Base-by-base conservation (phyloP, 345 rosid genomes). In the Aegle marmelos region DNA sequence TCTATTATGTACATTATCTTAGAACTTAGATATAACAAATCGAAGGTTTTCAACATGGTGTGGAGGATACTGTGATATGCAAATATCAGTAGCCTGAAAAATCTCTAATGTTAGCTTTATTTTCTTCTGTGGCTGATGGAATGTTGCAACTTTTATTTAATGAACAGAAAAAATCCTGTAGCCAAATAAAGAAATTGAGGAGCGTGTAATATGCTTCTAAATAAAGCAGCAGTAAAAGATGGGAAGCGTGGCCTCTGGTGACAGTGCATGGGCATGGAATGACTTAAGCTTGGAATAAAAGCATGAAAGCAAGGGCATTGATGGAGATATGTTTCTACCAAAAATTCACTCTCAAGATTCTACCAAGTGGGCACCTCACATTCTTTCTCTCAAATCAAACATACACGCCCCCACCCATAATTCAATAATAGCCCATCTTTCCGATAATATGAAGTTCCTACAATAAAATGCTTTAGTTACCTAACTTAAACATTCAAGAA, bases 191-290 rank as follows among this genome's bases (percentile, higher is more conserved):
- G 59, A 73, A 81, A 48, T 24, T 27, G 14, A 36, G 71, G 27
- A 68, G 66, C 22, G 30, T 67, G 31, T 31, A 6, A 65, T 56
- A 36, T 25, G 62, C n/a, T 71, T 50, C n/a, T 24, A 60, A 65
- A 80, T 6, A 73, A 53, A 39, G 65, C 16, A 34, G 22, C 56
- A 68, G 79, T 61, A 72, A 75, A 78, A 75, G 79, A 68, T 30
- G 57, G 50, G 76, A 72, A 67, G 76, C 80, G 79, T 77, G 85
- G 68, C 70, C 73, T 67, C 19, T 28, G 80, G 81, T 76, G 91
- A 74, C 80, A 84, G 85, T 87, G 88, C 86, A 87, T 84, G 87
- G 86, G 85, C 83, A 85, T 79, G 80, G 81, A 79, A 78, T 80
- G 83, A 60, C 87, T 77, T 79, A 80, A 79, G 79, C 87, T 87